phyloP scores from a whole-genome alignment of 148 eudicot genomes.

The Cornus controversa region DNA sequence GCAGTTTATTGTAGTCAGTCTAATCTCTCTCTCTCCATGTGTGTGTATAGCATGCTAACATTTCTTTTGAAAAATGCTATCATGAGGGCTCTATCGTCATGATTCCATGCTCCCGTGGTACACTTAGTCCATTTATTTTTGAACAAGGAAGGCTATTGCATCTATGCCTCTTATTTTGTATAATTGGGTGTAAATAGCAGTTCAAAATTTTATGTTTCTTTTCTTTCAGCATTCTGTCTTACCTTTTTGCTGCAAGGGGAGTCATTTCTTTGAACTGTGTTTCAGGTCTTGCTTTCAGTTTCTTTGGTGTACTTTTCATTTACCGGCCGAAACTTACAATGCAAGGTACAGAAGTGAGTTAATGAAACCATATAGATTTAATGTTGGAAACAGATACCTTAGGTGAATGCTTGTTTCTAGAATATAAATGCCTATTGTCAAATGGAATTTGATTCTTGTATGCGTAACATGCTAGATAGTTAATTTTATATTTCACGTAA shows the following conservation, averaged over 20 bases:
- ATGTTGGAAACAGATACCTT: not conserved
- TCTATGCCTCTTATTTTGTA: not conserved
- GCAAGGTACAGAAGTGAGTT: conserved; percentile 53
- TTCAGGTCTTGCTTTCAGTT: conserved; percentile 60
- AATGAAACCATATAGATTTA: conserved; percentile 13
- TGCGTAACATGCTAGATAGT: no score
- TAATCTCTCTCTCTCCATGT: not conserved
- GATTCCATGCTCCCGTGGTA: not conserved
- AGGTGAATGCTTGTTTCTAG: no score
- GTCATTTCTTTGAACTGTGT: conserved; percentile 10
- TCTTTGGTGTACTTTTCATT: conserved; percentile 57
- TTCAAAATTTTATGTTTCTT: not conserved
- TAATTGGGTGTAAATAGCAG: no score
- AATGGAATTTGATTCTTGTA: no score
- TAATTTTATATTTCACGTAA: no score
- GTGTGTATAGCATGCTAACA: not conserved
- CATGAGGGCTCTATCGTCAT: no score
- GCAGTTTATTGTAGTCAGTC: not conserved
- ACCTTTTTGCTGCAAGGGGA: conserved; percentile 5
- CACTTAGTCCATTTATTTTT: conserved; percentile 4
- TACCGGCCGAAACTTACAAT: conserved; percentile 37
- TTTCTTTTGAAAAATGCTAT: not conserved
- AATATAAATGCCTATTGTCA: no score
- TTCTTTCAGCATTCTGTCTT: not conserved
- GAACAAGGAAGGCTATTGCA: not conserved